Base-by-base conservation (phyloP, 345 rosid species). In the Brassica nigra region DNA sequence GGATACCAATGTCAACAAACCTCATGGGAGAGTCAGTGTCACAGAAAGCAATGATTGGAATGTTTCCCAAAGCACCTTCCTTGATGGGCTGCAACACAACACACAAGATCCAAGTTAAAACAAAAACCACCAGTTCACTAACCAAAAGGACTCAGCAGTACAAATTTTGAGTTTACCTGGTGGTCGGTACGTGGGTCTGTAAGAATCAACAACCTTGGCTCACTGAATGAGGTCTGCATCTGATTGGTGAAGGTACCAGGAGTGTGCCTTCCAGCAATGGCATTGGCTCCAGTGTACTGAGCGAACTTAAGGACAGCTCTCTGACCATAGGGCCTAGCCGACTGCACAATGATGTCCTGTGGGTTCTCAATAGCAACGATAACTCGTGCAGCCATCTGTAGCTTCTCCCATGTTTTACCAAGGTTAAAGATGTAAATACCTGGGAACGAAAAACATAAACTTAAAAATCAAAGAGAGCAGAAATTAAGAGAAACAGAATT, bases 231-330 rank as follows among this genome's bases (percentile, higher is more conserved):
- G 0, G 99, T 92, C 64, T 94, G 99, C 62, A 92, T 83, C 77
- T 94, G 97, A 80, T 92, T 94, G 42, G 99, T 94, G 71, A 94
- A 94, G 42, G 97, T 94, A 88, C 97, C 99, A 7, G 99, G 99
- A 54, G 99, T 94, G 81, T 94, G 98, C 83, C 98, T 90, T 42
- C 98, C 98, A 70, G 98, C 98, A 84, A 94, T 92, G 0, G 98
- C 98, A 73, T 94, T 90, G 16, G 90, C 91, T 65, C 97, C 95
- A 14, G 97, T 92, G 89, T 91, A 86, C 16, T 94, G 97, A 0
- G 99, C 97, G 72, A 94, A 94, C 84, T 92, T 94, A 54, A 94
- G 49, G 0, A 94, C 97, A 71, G 99, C 99, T 67, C 97, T 88
- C 88, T 94, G 99, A 68, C 99, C 98, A 80, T 94, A 94, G 0